phyloP scores from a whole-genome alignment of 169 alveolate species.

The Eimeria maxima region DNA sequence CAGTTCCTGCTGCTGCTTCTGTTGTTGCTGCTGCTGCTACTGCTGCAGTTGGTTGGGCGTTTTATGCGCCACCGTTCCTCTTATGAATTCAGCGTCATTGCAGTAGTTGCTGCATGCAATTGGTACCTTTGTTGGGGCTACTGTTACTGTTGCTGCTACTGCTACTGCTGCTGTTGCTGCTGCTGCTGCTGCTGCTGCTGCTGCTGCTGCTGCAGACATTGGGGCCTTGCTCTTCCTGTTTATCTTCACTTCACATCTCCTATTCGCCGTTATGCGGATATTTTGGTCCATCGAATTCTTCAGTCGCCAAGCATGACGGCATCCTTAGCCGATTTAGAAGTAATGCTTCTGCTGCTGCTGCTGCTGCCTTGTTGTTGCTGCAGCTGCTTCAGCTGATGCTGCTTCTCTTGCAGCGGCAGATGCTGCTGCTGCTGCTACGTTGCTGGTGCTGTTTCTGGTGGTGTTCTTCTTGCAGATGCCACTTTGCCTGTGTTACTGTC shows the following conservation, averaged over 20 bases:
- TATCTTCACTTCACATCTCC: conserved; percentile 99
- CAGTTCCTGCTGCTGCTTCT: conserved; percentile 48
- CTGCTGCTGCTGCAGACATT: conserved; percentile 91
- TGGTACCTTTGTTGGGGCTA: background rate
- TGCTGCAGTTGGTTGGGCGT: conserved; percentile 86
- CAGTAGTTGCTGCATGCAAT: no score
- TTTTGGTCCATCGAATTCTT: conserved; percentile 96
- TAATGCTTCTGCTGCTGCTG: conserved; percentile 1
- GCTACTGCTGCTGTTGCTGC: conserved; percentile 24
- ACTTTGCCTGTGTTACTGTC: background rate
- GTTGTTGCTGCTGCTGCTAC: conserved; percentile 85
- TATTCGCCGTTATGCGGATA: conserved; percentile 99
- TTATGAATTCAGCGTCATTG: background rate
- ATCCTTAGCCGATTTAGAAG: conserved; percentile 51
- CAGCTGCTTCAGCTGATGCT: conserved; percentile 8
- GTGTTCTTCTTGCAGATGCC: background rate
- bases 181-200: conserved; percentile 60
- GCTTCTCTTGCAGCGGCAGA: conserved; percentile 35
- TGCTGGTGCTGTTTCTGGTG: conserved; percentile 24
- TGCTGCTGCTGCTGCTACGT: conserved; percentile 50
- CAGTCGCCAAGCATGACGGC: background rate
- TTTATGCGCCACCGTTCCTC: background rate
- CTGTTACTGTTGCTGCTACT: background rate
- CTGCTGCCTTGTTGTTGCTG: background rate
- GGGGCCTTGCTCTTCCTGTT: conserved; percentile 97